These are phyloP conservation scores for Trichoderma koningii DNA, from an alignment of 2,329 filamentous ascomycete genomes.

Conservation along the genomic window DNA sequence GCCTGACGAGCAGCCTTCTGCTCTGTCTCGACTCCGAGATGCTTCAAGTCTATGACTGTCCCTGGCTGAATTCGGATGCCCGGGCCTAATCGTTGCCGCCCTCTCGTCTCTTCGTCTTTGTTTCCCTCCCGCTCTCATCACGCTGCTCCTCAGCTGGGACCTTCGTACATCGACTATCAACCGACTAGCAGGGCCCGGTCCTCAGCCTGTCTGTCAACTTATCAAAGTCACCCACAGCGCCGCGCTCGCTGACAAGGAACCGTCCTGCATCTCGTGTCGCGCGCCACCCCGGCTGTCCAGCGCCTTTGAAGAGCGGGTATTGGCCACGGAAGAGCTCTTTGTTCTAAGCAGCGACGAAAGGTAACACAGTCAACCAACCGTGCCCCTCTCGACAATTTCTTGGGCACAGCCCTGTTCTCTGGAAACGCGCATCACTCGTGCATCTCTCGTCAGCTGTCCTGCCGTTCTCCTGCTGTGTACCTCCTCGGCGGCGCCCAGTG, in stretches of 20 bases:
- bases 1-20: slow-evolving; percentile 16
- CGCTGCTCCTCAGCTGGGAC: too few species aligned
- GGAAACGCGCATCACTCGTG: not conserved
- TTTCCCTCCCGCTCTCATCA: too few species aligned
- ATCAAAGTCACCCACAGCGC: not conserved
- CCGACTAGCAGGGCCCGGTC: not conserved
- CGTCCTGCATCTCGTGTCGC: slow-evolving; percentile 13
- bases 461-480: not conserved
- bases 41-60: not conserved
- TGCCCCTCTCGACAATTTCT: not conserved
- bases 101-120: not conserved
- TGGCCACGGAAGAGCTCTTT: slow-evolving; percentile 5
- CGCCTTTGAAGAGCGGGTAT: not conserved
- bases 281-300: slow-evolving; percentile 5
- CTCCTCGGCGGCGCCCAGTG: not conserved
- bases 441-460: not conserved
- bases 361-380: not conserved
- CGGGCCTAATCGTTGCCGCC: not conserved
- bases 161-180: not conserved
- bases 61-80: not conserved
- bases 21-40: not conserved
- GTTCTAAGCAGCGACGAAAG: not conserved
- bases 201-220: not conserved
- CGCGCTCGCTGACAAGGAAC: not conserved
- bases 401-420: not conserved